Conservation (phyloP, 805 yeast species). For the Cyberlindnera xishuangbannaensis region DNA sequence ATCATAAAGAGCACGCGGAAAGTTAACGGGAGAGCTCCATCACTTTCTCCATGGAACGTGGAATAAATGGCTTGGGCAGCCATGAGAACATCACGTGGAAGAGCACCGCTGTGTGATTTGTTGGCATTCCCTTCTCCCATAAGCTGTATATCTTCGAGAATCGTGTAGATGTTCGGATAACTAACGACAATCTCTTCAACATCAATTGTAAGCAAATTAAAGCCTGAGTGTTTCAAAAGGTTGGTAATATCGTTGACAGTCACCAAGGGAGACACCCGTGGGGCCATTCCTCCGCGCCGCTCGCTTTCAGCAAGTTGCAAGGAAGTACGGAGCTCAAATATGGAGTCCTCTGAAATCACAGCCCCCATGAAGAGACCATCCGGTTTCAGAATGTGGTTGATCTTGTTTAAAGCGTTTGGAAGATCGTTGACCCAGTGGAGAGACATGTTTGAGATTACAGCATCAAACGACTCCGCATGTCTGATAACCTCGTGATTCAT, state of each 20-base stretch:
- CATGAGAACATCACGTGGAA: constrained; percentile 60
- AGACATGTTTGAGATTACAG: constrained; percentile 66
- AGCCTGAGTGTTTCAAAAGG: constrained; percentile 67
- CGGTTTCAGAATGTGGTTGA: constrained; percentile 58
- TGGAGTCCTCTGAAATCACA: constrained; percentile 77
- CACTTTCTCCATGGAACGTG: constrained; percentile 62
- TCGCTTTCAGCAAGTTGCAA: constrained; percentile 81
- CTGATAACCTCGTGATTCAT: constrained; percentile 38
- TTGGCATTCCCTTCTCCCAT: constrained; percentile 86
- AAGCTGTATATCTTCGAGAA: constrained; percentile 64
- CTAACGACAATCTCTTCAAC: constrained; percentile 78
- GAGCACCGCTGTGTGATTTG: constrained; percentile 27
- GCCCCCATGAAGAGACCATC: constrained; percentile 82
- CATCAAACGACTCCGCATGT: constrained; percentile 46
- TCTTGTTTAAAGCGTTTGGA: constrained; percentile 54
- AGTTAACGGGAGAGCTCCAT: constrained; percentile 64
- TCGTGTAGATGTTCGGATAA: constrained; percentile 63
- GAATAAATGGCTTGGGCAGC: constrained; percentile 74
- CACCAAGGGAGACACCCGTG: constrained; percentile 76
- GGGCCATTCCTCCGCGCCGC: constrained; percentile 71
- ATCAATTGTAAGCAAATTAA: constrained; percentile 75
- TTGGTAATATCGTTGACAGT: constrained; percentile 73
- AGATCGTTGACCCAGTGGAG: constrained; percentile 85
- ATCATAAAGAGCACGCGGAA: constrained; percentile 76
- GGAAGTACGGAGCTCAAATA: constrained; percentile 76